These are phyloP conservation scores for Cytospora piceae DNA, from an alignment of 2,329 filamentous ascomycete species.

Conservation along the genomic window DNA sequence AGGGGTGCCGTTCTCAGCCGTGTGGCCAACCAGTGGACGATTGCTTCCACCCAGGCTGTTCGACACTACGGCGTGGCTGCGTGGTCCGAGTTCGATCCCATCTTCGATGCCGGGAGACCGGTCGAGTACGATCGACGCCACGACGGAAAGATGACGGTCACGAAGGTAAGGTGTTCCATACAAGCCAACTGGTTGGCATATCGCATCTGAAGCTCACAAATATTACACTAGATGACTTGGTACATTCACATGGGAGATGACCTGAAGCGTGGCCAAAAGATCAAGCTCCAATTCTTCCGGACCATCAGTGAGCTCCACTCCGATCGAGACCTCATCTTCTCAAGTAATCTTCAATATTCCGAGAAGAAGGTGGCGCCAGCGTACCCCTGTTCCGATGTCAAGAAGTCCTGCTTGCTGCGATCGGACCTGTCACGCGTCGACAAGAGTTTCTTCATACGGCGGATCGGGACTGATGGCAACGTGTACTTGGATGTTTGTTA, in stretches of 20 bases:
- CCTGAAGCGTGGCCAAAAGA: not conserved
- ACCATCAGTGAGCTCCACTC: rapidly evolving
- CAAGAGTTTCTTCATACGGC: not conserved
- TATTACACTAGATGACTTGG: not conserved
- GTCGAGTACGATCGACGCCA: rapidly evolving
- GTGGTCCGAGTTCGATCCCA: not conserved
- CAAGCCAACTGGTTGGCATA: not conserved
- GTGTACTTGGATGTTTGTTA: not conserved
- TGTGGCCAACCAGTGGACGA: not conserved
- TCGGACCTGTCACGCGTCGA: not conserved
- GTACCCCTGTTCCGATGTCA: not conserved
- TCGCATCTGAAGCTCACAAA: not conserved
- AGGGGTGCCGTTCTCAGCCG: constrained; percentile 15
- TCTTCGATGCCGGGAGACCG: not conserved
- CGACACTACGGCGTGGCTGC: not conserved
- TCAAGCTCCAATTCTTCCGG: not conserved
- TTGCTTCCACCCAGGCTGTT: constrained; percentile 12
- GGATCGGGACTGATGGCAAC: not conserved
- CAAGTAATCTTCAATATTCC: not conserved
- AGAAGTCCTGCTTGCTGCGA: not conserved
- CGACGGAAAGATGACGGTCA: not conserved
- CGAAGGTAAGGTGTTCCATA: not conserved
- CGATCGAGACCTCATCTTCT: not conserved
- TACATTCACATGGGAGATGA: constrained; percentile 10
- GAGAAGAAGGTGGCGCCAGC: not conserved